These are phyloP conservation scores for Manihot esculenta DNA, from an alignment of 441 rosid genomes.

Conservation along the genomic window DNA sequence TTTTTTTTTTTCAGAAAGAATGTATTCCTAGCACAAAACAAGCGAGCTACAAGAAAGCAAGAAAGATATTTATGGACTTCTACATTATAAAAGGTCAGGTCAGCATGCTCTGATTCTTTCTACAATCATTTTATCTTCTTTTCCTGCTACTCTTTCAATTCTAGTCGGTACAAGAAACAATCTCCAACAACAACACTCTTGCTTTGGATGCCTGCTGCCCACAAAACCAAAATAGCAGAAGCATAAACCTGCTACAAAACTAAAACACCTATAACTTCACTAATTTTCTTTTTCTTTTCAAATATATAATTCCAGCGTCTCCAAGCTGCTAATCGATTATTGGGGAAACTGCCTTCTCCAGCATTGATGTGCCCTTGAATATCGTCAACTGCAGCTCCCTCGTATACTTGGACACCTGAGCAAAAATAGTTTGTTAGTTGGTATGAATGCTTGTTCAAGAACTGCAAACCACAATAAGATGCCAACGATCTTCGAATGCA, in stretches of 20 bases:
- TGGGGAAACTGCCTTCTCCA: slow-evolving; percentile 71
- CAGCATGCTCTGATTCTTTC: slow-evolving; percentile 32
- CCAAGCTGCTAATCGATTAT: slow-evolving; percentile 8
- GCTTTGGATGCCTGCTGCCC: slow-evolving; percentile 3
- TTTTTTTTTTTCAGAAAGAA: neutral
- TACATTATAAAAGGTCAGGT: slow-evolving; percentile 39
- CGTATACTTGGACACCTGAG: slow-evolving; percentile 65
- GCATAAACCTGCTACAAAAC: neutral
- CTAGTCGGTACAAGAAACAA: slow-evolving; percentile 8
- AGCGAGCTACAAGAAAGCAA: neutral
- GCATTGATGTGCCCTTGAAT: slow-evolving; percentile 80
- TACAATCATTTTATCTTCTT: neutral
- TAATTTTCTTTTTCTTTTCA: no score
- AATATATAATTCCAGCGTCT: neutral
- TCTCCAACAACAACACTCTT: neutral
- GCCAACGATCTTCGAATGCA: neutral
- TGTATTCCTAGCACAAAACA: no score
- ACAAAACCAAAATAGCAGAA: slow-evolving; percentile 13
- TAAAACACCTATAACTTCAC: neutral
- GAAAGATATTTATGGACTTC: slow-evolving; percentile 26
- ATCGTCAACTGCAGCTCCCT: slow-evolving; percentile 74
- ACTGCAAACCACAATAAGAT: neutral
- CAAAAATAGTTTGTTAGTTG: neutral
- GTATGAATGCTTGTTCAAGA: neutral
- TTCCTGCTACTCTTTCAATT: neutral